Evolutionary conservation across 2,329 filamentous ascomycete genomes (phyloP), one percentile per base, ranked within the genome.

Genomic region (Clarireedia sp.): DNA sequence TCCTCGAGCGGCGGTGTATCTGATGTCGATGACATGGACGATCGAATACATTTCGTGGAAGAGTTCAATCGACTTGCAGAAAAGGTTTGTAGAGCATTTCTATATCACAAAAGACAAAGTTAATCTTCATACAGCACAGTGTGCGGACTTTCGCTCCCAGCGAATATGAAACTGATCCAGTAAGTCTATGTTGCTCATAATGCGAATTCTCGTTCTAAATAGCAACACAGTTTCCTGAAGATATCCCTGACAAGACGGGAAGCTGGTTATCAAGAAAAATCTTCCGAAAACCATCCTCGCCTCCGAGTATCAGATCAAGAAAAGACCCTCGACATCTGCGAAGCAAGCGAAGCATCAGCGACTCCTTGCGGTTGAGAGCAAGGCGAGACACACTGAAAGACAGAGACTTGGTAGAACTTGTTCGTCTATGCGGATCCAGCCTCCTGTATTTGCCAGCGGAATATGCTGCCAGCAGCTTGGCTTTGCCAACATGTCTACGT

Each of bases 401-500:
- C 44, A 72, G 79, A 59, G 75, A 78, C 51, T 69, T 87, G 0
- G 74, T 78, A 54, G 75, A 78, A n/a, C 75, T 87, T 62, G 76
- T 86, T 17, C 76, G 81, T 10, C 68, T 86, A 29, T 83, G 81
- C 60, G 83, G 84, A 38, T 81, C 80, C 65, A 84, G 81, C 64
- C 69, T 79, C 29, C 70, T 87, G 48, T 80, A 82, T 62, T 71
- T 87, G 8, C 82, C 83, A 0, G 61, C 72, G 3, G 81, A 83
- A 52, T 80, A 84, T 62, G 73, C 81, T 3, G 76, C 81, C 1
- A 74, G 77, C 17, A 76, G 77, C 23, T 69, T 87, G 24, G 70
- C 79, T 17, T 69, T 87, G 29, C 84, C 84, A 8, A 86, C 83
- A 3, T 85, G 83, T 60, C 74, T 87, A 48, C 80, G 83, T 45